Conservation (phyloP, 176 grass and related monocot genomes). For the Hsuehochloa calcarea region DNA sequence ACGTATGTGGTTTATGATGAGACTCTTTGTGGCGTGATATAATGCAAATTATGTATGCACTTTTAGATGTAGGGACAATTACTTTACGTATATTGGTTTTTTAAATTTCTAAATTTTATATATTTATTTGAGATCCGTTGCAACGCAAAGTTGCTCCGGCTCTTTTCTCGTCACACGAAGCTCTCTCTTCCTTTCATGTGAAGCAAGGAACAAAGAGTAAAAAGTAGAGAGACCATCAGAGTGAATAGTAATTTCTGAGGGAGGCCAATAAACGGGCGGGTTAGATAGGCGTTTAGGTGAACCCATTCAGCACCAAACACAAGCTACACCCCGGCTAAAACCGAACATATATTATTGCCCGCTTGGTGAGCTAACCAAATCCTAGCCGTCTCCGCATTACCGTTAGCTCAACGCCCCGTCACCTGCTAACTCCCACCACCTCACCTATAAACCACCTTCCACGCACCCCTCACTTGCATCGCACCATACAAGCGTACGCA, state of each 20-base stretch:
- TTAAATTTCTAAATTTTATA: too few species aligned
- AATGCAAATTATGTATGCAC: too few species aligned
- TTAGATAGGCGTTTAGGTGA: slow-evolving; percentile 24
- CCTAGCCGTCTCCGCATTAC: not conserved
- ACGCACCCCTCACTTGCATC: not conserved
- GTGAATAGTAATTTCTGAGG: not conserved
- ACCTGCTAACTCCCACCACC: not conserved
- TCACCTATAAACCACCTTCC: slow-evolving; percentile 28
- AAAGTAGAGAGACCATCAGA: not conserved
- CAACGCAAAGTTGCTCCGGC: too few species aligned
- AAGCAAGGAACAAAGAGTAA: not conserved
- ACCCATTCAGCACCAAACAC: slow-evolving; percentile 26
- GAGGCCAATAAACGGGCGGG: not conserved
- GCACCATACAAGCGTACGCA: not conserved
- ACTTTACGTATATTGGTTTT: too few species aligned
- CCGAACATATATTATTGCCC: not conserved
- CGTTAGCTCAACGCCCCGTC: slow-evolving; percentile 42
- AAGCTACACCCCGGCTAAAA: not conserved
- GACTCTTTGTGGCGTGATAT: too few species aligned
- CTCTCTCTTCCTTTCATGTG: not conserved
- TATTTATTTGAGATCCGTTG: too few species aligned
- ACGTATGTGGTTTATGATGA: too few species aligned
- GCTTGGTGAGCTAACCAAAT: slow-evolving; percentile 44
- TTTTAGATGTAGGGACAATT: too few species aligned
- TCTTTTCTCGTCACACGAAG: not conserved